Conservation (phyloP, 164 flowering plant species). For the Vitis labrusca region DNA sequence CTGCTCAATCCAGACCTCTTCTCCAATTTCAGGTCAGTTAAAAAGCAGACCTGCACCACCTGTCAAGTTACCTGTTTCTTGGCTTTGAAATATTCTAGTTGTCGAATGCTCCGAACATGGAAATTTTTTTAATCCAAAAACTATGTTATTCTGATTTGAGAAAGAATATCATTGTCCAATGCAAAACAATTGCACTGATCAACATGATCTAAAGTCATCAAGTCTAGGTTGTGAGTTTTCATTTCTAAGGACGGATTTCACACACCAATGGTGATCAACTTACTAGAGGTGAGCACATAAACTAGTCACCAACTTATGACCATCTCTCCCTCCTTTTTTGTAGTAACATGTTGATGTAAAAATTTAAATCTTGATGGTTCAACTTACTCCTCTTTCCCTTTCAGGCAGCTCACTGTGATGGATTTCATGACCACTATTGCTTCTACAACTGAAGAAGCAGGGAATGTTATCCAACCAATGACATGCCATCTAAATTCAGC, state of each 20-base stretch:
- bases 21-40: conserved; percentile 70
- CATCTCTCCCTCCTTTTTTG: background rate
- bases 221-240: no score
- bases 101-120: no score
- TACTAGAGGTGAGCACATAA: no score
- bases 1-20: conserved; percentile 81
- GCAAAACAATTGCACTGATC: no score
- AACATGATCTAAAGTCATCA: no score
- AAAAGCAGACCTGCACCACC: background rate
- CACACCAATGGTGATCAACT: no score
- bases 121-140: no score
- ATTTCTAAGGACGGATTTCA: no score
- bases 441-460: conserved; percentile 35
- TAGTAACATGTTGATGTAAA: background rate
- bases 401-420: conserved; percentile 73
- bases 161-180: no score
- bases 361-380: background rate
- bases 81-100: no score
- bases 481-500: conserved; percentile 62
- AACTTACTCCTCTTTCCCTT: background rate
- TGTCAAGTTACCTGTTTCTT: no score
- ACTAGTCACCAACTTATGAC: background rate
- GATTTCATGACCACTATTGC: conserved; percentile 59
- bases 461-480: conserved; percentile 49
- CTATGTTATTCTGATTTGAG: no score